Evolutionary conservation across 257 asterid genomes (phyloP).

Genomic region (Parsonsia alboflavescens): DNA sequence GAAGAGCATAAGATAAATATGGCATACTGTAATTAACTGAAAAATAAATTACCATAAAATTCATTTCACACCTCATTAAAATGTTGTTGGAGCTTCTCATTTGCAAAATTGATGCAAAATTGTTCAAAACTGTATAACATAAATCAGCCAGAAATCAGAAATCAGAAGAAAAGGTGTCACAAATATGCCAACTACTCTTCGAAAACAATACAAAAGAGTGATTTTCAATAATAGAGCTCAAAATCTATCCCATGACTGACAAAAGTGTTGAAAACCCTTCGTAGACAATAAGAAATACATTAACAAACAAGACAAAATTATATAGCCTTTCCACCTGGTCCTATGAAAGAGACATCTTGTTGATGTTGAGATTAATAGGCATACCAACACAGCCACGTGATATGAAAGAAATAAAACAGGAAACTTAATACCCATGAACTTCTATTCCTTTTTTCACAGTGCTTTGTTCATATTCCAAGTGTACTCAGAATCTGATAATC

Average conservation of each 20-base stretch:
- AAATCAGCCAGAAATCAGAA: constrained; percentile 15
- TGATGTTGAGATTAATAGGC: neutral
- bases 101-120: constrained; percentile 97
- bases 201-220: neutral
- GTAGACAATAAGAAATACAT: neutral
- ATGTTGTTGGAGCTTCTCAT: constrained; percentile 99
- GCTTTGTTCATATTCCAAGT: neutral
- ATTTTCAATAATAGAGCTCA: neutral
- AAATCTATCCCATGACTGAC: neutral
- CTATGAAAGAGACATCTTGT: neutral
- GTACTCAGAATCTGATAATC: neutral
- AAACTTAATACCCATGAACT: neutral
- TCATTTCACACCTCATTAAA: constrained; percentile 78
- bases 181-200: neutral
- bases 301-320: neutral
- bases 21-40: constrained; percentile 19
- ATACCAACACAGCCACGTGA: neutral
- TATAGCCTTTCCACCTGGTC: neutral
- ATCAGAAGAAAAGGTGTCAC: constrained; percentile 5
- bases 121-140: constrained; percentile 80
- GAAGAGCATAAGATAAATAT: constrained; percentile 7
- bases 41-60: constrained; percentile 18
- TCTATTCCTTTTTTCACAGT: neutral
- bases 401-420: neutral
- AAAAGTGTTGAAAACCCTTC: neutral